phyloP scores from a whole-genome alignment of 805 yeast species.

The Barnettozyma populi region DNA sequence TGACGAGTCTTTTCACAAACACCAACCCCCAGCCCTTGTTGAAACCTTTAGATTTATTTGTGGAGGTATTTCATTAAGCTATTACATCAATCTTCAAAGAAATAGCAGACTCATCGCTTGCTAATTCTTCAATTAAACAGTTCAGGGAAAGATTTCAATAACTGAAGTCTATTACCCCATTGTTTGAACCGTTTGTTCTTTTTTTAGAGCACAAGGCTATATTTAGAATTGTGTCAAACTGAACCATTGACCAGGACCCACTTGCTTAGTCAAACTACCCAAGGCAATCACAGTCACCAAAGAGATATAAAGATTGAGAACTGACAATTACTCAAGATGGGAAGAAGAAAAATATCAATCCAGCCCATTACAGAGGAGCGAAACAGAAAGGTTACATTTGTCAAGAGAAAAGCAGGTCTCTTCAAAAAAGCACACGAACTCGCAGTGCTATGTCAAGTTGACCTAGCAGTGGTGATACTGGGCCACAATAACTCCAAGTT shows the following conservation, averaged over 20 bases:
- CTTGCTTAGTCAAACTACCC: too few species aligned
- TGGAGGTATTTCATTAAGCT: too few species aligned
- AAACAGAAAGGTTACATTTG: slow-evolving; percentile 80
- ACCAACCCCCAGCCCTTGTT: too few species aligned
- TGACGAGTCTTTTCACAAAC: too few species aligned
- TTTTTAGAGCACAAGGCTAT: slow-evolving; percentile 7
- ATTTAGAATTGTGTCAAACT: slow-evolving; percentile 13
- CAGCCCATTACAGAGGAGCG: slow-evolving; percentile 89
- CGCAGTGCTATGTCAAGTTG: slow-evolving; percentile 88
- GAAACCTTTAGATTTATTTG: too few species aligned
- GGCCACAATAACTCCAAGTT: slow-evolving; percentile 73
- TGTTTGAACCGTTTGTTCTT: slow-evolving; percentile 2
- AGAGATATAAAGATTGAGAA: too few species aligned
- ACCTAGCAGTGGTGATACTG: slow-evolving; percentile 81
- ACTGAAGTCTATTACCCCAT: not conserved
- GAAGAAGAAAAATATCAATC: slow-evolving; percentile 93
- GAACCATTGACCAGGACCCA: not conserved
- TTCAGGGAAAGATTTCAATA: not conserved
- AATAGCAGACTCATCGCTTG: not conserved
- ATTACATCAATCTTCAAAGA: too few species aligned
- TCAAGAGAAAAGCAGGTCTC: slow-evolving; percentile 89
- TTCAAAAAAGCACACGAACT: slow-evolving; percentile 62
- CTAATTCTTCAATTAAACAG: not conserved
- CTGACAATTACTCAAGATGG: slow-evolving; percentile 48
- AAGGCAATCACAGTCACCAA: too few species aligned